Percentiles rank a stretch among this genome's conserved stretches.
phyloP scores from a whole-genome alignment of 441 rosid species.

The Manihot esculenta region DNA sequence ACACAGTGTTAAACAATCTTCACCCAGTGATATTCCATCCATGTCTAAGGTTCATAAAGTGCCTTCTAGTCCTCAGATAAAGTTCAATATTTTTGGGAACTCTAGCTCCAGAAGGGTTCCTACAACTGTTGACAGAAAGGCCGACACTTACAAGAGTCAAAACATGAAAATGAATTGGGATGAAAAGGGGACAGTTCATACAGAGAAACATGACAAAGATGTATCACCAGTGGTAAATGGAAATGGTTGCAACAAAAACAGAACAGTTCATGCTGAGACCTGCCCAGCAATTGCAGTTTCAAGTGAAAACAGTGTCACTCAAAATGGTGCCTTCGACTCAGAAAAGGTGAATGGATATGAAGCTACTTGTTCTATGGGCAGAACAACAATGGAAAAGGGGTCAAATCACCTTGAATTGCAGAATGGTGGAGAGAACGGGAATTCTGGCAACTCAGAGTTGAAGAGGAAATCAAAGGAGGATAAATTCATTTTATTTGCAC shows the following conservation, averaged over 20 bases:
- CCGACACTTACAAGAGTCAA: slow-evolving; percentile 40
- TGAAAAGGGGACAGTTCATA: slow-evolving; percentile 24
- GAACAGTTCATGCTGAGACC: slow-evolving; percentile 35
- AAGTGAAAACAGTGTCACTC: slow-evolving; percentile 32
- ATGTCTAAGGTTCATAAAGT: slow-evolving; percentile 55
- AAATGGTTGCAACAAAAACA: slow-evolving; percentile 34
- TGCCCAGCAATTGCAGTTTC: slow-evolving; percentile 25
- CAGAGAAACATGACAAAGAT: slow-evolving; percentile 44
- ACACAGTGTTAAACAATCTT: slow-evolving; percentile 37
- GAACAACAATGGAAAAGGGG: slow-evolving; percentile 25
- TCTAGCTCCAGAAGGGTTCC: slow-evolving; percentile 48
- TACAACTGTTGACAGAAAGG: slow-evolving; percentile 46
- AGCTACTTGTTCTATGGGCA: slow-evolving; percentile 33
- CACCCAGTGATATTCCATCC: slow-evolving; percentile 35
- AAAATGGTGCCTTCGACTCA: slow-evolving; percentile 29
- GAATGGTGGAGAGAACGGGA: slow-evolving; percentile 32
- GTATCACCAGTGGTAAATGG: slow-evolving; percentile 28
- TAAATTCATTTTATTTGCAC: slow-evolving; percentile 57
- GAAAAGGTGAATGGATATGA: slow-evolving; percentile 32
- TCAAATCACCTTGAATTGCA: slow-evolving; percentile 32
- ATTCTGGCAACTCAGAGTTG: slow-evolving; percentile 32
- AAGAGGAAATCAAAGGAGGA: slow-evolving; percentile 47
- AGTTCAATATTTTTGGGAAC: slow-evolving; percentile 58
- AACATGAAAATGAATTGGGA: slow-evolving; percentile 39
- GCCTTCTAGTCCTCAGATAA: slow-evolving; percentile 47